Conservation (phyloP, 257 asterid genomes). For the Eustoma russellianum region DNA sequence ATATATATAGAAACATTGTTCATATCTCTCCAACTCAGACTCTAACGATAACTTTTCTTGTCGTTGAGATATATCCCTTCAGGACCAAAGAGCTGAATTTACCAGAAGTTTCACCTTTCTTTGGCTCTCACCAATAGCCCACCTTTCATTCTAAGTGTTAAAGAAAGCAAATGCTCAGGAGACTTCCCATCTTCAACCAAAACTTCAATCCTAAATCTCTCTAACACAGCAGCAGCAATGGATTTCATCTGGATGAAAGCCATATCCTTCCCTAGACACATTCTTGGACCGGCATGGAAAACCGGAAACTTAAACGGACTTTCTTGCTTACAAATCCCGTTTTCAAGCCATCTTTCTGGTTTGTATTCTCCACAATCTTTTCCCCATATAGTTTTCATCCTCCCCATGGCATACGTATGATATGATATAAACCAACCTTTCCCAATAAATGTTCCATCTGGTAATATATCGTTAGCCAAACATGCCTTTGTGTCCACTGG, state of each 20-base stretch:
- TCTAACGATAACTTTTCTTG: too few relatives aligned
- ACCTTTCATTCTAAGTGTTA: slow-evolving; percentile 78
- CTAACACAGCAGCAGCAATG: slow-evolving; percentile 64
- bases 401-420: slow-evolving; percentile 62
- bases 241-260: slow-evolving; percentile 88
- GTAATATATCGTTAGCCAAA: slow-evolving; percentile 40
- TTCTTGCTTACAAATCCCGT: slow-evolving; percentile 50
- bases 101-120: slow-evolving; percentile 22
- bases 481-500: slow-evolving; percentile 64
- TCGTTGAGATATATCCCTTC: too few relatives aligned
- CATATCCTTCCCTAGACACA: slow-evolving; percentile 86
- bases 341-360: slow-evolving; percentile 82
- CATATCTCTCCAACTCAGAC: too few relatives aligned
- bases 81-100: slow-evolving; percentile 46
- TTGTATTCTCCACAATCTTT: slow-evolving; percentile 51
- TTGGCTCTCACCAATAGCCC: slow-evolving; percentile 53
- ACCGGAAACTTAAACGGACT: slow-evolving; percentile 61
- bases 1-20: too few relatives aligned
- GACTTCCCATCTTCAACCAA: slow-evolving; percentile 38
- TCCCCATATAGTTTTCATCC: slow-evolving; percentile 75
- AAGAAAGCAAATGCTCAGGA: slow-evolving; percentile 55
- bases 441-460: slow-evolving; percentile 65
- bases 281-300: slow-evolving; percentile 82
- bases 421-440: slow-evolving; percentile 56
- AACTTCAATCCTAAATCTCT: slow-evolving; percentile 41